phyloP scores from a whole-genome alignment of 305 asterid species.

The Euphrasia arctica region DNA sequence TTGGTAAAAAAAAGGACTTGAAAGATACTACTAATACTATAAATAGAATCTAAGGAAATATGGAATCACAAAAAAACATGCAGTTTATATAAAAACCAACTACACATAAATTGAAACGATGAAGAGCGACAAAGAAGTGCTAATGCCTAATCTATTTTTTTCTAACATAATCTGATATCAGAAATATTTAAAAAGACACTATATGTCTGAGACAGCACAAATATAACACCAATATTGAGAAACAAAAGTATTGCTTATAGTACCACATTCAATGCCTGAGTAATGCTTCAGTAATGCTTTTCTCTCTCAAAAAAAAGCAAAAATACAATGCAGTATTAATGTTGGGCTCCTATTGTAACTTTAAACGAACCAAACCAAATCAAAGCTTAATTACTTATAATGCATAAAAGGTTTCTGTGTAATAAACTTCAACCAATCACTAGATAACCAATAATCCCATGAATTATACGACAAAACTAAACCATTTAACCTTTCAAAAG shows the following conservation, averaged over 20 bases:
- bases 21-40: background rate
- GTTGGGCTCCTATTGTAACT: background rate
- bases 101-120: no score
- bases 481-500: no score
- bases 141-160: no score
- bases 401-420: background rate
- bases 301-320: no score
- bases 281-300: background rate
- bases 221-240: background rate
- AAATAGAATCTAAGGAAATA: background rate
- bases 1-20: background rate
- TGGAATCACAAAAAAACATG: no score
- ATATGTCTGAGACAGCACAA: background rate
- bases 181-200: no score
- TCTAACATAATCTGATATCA: no score
- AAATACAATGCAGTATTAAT: no score
- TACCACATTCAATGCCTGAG: background rate
- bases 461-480: background rate
- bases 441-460: background rate
- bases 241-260: conserved; percentile 2
- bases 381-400: background rate
- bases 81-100: no score
- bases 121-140: no score
- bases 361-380: background rate
- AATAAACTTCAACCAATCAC: background rate